Evolutionary conservation across 805 yeast genomes (phyloP), one percentile per base, ranked within the genome.

Genomic region (Wickerhamiella lipophila): DNA sequence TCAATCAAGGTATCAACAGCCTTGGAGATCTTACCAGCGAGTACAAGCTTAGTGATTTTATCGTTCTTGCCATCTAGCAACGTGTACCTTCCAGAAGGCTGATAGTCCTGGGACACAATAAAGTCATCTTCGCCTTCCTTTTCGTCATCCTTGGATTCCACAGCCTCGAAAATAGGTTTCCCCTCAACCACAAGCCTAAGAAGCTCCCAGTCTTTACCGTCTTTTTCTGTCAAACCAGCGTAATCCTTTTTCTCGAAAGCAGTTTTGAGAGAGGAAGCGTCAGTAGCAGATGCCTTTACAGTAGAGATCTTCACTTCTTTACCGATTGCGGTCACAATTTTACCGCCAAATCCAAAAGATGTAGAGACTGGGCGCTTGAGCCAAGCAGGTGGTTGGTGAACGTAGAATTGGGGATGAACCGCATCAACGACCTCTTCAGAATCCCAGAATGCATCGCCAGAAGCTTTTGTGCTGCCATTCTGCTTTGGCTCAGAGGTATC

Each of bases 261-360:
- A 7, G 44, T 16, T 35, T 42, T 43, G 47, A 49, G 47, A 22
- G 39, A 18, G n/a, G 48, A 45, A 12, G 22, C 39, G 21, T 45
- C 48, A 13, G 42, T 35, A 2, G 44, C 44, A 19, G 27, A 18
- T 15, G 41, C 32, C 51, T 58, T 50, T 68, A 68, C 15, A 68
- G 63, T 54, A 6, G 64, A 50, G 23, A 77, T 69, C 57, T 59
- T 60, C 18, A 70, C 71, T 43, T 69, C 67, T 47, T 64, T 65
- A 8, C 71, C 67, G 21, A 22, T 11, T 11, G 54, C 77, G 11
- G 71, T 64, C 3, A 82, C 88, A 36, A 92, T 63, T 66, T 85
- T 86, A 47, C 95, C 95, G 52, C 98, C 98, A 67, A 87, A 89
- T 0, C 95, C 97, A 72, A 94, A 92, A 2, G 78, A 69, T 12